A percentile compares a stretch with the other conserved stretches of the same genome.
Conservation (phyloP, 495 filamentous ascomycete genomes). For the Tuber aestivum region DNA sequence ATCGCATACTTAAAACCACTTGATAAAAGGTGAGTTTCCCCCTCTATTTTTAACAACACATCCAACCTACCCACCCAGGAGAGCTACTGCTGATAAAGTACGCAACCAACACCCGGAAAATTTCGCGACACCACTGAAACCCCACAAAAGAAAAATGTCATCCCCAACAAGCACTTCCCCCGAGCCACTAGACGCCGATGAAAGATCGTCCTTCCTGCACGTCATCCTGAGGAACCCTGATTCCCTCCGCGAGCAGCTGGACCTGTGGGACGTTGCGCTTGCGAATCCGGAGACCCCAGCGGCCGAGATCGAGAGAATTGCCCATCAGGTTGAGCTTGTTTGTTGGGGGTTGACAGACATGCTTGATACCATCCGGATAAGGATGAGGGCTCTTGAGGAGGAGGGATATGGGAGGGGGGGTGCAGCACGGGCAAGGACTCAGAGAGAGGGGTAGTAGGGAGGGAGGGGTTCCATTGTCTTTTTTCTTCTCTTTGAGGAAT, state of each 20-base stretch:
- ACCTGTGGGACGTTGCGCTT: not conserved
- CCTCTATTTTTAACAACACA: not conserved
- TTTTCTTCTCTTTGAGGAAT: not conserved
- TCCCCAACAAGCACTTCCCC: not conserved
- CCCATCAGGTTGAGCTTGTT: not conserved
- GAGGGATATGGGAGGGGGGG: not conserved
- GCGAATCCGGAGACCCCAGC: not conserved
- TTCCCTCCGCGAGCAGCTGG: not conserved
- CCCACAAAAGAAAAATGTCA: not conserved
- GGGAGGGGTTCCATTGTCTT: no score
- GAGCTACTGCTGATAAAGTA: no score
- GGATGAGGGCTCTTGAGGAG: not conserved
- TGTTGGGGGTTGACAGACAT: not conserved
- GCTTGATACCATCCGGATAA: not conserved
- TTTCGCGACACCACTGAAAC: no score
- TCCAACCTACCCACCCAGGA: no score
- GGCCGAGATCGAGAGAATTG: not conserved
- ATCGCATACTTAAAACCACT: not conserved
- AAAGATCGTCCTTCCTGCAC: no score
- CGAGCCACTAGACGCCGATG: no score
- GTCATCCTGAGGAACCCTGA: not conserved
- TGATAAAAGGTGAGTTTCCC: not conserved
- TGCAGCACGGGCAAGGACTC: no score
- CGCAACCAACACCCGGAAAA: not conserved
- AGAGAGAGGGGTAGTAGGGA: not conserved